Base-by-base conservation (phyloP, 139 green algal species). In the Spirogloea muscicola region DNA sequence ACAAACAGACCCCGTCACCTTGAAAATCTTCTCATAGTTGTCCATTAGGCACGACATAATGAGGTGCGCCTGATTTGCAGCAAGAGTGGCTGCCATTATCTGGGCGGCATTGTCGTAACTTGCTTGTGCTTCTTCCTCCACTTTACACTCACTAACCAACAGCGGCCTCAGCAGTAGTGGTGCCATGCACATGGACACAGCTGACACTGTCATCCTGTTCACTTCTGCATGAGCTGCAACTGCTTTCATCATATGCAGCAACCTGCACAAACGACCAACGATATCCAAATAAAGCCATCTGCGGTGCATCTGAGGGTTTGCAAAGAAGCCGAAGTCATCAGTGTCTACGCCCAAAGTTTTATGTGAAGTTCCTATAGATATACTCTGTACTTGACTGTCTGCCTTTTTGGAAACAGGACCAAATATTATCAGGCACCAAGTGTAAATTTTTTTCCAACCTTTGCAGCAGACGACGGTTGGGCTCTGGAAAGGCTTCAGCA, bases 171-270 rank as follows among this genome's bases (percentile, higher is more conserved):
- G 65, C 25, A 79, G 70, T 1, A 79, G 70, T 3, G 70, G 70
- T n/a, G 70, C 70, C 70, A 79, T 79, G 70, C 70, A 79, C 4
- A 37, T 37, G 16, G 70, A 58, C 2, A 79, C 70, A 29, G 70
- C 70, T 2, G 25, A 18, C 3, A 27, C 38, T 39, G 13, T 78
- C 70, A 78, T 78, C 21, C n/a, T 29, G 33, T 78, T 78, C 21
- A 63, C 59, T 4, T 34, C 16, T 10, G 37, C 21, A 36, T 78
- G 37, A 10, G 33, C 25, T 7, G 59, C 40, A 13, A 78, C 29
- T 9, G 37, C 63, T 2, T 39, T 57, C 70, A 78, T 78, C 62
- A 76, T 78, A 13, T 58, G 58, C 29, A 74, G 48, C 10, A 74
- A 21, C 52, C 65, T 74, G 65, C 65, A 55, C 21, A 21, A n/a